phyloP scores from a whole-genome alignment of 1,284 basidiomycete species.

The Cutaneotrichosporon mucoides region DNA sequence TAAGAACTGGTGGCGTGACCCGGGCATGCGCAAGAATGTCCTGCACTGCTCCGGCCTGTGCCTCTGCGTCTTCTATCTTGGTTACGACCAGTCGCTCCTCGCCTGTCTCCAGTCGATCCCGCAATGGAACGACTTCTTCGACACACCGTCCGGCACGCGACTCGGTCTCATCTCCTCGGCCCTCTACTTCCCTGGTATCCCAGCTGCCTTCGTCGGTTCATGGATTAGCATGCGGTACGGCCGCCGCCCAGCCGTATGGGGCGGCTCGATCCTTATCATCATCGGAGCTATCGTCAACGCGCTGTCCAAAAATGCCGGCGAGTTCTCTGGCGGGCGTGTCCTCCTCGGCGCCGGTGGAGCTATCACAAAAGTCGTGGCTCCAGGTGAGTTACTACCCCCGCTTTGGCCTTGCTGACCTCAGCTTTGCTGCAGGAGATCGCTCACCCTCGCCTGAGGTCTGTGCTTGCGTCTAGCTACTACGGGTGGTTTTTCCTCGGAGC shows the following conservation, averaged over 20 bases:
- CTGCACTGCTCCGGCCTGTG: conserved; percentile 24
- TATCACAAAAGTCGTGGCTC: conserved; percentile 22
- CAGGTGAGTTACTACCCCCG: no score
- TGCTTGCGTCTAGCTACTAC: conserved; percentile 67
- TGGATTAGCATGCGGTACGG: conserved; percentile 23
- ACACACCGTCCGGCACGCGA: conserved; percentile 20
- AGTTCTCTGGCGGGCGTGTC: conserved; percentile 24
- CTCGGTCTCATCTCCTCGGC: conserved; percentile 29
- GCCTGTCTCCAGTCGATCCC: conserved; percentile 25
- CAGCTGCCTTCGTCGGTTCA: conserved; percentile 24
- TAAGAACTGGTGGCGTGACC: conserved; percentile 29
- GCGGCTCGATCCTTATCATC: conserved; percentile 28
- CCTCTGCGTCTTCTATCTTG: conserved; percentile 27
- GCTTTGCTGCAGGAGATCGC: conserved; percentile 69
- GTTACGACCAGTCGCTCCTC: conserved; percentile 27
- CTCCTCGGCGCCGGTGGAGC: conserved; percentile 28
- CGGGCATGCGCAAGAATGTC: conserved; percentile 25
- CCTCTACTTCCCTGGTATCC: conserved; percentile 28
- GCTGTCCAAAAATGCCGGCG: conserved; percentile 17
- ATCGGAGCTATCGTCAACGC: conserved; percentile 28
- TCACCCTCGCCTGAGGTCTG: conserved; percentile 67
- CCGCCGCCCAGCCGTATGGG: conserved; percentile 22
- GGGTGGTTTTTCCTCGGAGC: conserved; percentile 70
- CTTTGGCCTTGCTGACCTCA: neutral
- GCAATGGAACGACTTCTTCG: conserved; percentile 29